Base-by-base conservation (phyloP, 2,329 filamentous ascomycete species). In the Paecilomyces niveus region DNA sequence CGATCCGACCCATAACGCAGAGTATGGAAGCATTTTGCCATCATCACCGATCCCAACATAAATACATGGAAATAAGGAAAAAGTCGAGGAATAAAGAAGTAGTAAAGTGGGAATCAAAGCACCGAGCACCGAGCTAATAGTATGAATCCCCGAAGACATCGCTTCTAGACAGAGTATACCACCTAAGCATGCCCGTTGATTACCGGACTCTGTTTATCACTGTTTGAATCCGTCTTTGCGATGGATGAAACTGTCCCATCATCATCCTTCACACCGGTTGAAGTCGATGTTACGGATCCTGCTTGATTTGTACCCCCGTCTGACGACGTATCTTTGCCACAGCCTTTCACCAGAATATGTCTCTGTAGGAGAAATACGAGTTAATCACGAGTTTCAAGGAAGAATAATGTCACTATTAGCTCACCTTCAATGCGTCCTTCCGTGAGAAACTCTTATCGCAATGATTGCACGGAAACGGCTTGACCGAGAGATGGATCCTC, bases 361-460 rank as follows among this genome's bases (percentile, higher is more conserved):
- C 84, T 77, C 82, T 87, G 65, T 62, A 58, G 52, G 53, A 51
- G 10, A n/a, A 49, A n/a, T 22, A 55, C 18, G 59, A 8, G 54
- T 8, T 49, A n/a, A 9, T 13, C 15, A 21, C 26, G n/a, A 54
- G 53, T 50, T 2, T 21, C 39, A 58, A 5, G 56, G 13, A 51
- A 78, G 15, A 52, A 21, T 18, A 29, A 45, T 6, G 8, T 33
- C 29, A 50, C 11, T 32, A 11, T 21, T 13, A 58, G 55, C 85
- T 67, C 78, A 97, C 94, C 89, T 97, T 97, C 31, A 99, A 80
- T 9, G 94, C 94, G 74, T 97, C 94, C 72, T 97, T 97, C 60
- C 94, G 83, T 2, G 92, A 97, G 70, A 99, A 99, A 71, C 90
- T 94, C 83, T 97, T 97, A 61, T 96, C 92, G 72, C 94, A 99